Evolutionary conservation across 2,329 filamentous ascomycete genomes (phyloP).

Genomic region (Botrytis fabae): DNA sequence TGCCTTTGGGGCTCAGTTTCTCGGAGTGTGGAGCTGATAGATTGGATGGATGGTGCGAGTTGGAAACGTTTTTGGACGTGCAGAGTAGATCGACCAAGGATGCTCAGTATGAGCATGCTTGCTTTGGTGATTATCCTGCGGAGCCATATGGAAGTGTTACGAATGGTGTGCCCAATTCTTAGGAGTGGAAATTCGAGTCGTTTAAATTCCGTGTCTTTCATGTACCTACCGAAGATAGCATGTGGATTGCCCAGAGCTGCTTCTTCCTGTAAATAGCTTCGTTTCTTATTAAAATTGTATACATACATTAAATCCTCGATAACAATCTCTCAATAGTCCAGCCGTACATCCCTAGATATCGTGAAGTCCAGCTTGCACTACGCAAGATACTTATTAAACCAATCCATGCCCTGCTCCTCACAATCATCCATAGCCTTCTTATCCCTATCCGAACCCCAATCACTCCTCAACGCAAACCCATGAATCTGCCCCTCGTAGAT

Average conservation of each 20-base stretch:
- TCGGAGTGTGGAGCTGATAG: slow-evolving; percentile 60
- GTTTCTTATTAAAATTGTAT: not conserved
- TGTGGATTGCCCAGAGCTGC: not conserved
- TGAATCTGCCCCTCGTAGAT: slow-evolving; percentile 44
- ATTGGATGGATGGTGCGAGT: slow-evolving; percentile 76
- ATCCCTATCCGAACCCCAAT: slow-evolving; percentile 40
- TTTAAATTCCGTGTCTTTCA: not conserved
- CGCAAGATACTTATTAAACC: slow-evolving; percentile 37
- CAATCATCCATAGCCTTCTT: slow-evolving; percentile 37
- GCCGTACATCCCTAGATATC: not conserved
- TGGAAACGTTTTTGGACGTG: slow-evolving; percentile 64
- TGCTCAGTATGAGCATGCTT: slow-evolving; percentile 65
- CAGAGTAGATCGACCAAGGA: slow-evolving; percentile 58
- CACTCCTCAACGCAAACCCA: slow-evolving; percentile 44
- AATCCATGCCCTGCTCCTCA: slow-evolving; percentile 44
- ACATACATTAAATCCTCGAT: not conserved
- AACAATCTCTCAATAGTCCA: not conserved
- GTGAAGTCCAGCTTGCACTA: not conserved
- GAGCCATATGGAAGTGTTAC: slow-evolving; percentile 51
- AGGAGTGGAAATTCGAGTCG: not conserved
- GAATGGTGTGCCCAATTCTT: slow-evolving; percentile 46
- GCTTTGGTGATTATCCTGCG: slow-evolving; percentile 58
- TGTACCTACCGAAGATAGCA: not conserved
- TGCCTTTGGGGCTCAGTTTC: slow-evolving; percentile 68
- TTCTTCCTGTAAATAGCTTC: not conserved